Evolutionary conservation across 2,329 filamentous ascomycete genomes (phyloP), one percentile per base, ranked within the genome.

Genomic region (Paraphaeosphaeria sporulosa): DNA sequence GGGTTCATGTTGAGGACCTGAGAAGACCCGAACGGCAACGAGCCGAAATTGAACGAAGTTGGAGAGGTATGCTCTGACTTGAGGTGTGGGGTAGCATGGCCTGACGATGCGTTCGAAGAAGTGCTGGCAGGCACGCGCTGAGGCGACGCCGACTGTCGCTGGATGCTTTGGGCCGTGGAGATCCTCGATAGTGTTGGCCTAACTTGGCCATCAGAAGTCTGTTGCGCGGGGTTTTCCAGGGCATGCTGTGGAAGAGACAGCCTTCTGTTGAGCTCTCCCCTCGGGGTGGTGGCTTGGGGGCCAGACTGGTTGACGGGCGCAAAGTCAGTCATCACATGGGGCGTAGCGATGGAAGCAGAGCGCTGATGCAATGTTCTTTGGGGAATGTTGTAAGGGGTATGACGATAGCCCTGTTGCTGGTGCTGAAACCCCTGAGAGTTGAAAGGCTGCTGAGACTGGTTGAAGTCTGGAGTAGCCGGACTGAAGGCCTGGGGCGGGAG

Each of bases 331-430:
- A 72, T 59, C 23, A 77, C 72, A 34, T 81, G 78, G 1, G 80
- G 78, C 8, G 76, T 74, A 32, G 81, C 75, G 36, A 83, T 79
- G 0, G 83, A 83, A 25, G 79, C 76, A 2, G 81, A 78, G 34
- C 82, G 79, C 38, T 78, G 77, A 57, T 81, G 81, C 23, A 68
- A 53, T 42, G 71, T 70, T 38, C 77, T 77, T 30, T 75, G 50
- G 74, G 80, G 72, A 78, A 85, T 59, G 76, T 80, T 51, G 76
- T 78, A 85, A 2, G 82, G 83, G 19, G 79, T 71, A 52, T 80
- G 78, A 15, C 82, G 74, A 63, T 79, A 81, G 54, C 62, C 71
- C 52, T 71, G 72, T 3, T 42, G 62, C n/a, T 57, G 42, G 23
- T 64, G 49, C 23, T 60, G 59, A 50, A 66, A 64, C 5, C 42